phyloP scores from a whole-genome alignment of 805 yeast species.

The Starmerella sirachaensis region DNA sequence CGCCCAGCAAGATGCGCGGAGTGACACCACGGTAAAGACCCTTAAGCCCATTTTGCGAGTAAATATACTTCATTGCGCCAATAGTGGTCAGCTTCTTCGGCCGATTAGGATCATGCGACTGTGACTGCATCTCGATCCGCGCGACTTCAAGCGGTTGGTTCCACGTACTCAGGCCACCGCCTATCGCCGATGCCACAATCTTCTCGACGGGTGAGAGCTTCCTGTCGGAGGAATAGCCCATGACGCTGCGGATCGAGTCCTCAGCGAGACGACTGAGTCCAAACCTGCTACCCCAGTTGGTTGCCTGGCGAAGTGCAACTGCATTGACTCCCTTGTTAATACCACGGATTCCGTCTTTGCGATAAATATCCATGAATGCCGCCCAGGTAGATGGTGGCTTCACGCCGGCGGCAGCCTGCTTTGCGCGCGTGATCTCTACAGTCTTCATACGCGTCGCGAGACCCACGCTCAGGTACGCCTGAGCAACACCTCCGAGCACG shows the following conservation, averaged over 20 bases:
- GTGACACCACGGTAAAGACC: constrained; percentile 95
- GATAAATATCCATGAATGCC: constrained; percentile 75
- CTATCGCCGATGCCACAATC: constrained; percentile 71
- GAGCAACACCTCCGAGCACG: constrained; percentile 90
- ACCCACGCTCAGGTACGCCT: constrained; percentile 91
- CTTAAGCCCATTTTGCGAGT: constrained; percentile 65
- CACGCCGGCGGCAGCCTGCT: constrained; percentile 58
- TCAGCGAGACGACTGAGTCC: constrained; percentile 89
- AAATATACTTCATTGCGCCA: constrained; percentile 71
- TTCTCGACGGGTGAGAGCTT: constrained; percentile 67
- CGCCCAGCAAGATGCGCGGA: constrained; percentile 91
- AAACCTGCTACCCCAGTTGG: constrained; percentile 98
- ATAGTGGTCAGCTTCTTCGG: constrained; percentile 79
- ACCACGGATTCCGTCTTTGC: constrained; percentile 82
- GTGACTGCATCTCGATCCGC: constrained; percentile 95
- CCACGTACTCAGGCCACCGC: constrained; percentile 98
- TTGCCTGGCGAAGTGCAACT: constrained; percentile 96
- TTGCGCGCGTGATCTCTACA: constrained; percentile 87
- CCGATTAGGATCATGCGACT: constrained; percentile 86
- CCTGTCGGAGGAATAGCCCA: constrained; percentile 39
- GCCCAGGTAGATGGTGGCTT: constrained; percentile 65
- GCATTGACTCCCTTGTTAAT: constrained; percentile 97
- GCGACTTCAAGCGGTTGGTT: constrained; percentile 98
- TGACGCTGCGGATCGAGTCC: constrained; percentile 54
- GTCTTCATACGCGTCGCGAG: constrained; percentile 99